Evolutionary conservation across 179 eudicot genomes (phyloP), one percentile per base, ranked within the genome.

Genomic region (Vitellaria paradoxa): DNA sequence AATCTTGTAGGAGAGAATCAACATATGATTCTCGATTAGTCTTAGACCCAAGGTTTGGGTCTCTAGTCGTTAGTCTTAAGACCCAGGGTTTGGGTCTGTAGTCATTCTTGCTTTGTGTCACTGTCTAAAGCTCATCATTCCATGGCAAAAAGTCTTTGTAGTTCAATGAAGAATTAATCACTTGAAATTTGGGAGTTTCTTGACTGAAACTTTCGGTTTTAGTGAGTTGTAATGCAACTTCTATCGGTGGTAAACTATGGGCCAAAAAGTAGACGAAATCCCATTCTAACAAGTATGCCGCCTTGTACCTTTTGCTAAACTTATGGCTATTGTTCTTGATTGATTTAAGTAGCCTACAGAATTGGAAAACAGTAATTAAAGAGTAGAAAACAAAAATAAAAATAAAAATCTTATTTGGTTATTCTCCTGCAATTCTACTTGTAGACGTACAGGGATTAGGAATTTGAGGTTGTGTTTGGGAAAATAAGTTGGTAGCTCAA

Each of bases 21-120:
- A 79, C 65, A 74, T 74, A 74, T 79, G 82, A 68, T 79, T 79
- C 82, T 63, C 47, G 40, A 62, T 12, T 42, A 40, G 77, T 74
- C 57, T 61, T 2, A 37, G 68, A 62, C 59, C 77, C 23, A 12
- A 23, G 69, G 55, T 20, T 72, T 11, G 75, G 65, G 65, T 56
- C 74, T 71, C 5, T 13, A 14, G 57, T 46, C n/a, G 23, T 61
- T 45, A n/a, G n/a, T n/a, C n/a, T n/a, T n/a, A n/a, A n/a, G 68
- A 61, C 57, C 77, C 21, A 10, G 45, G 69, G 56, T 21, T 72
- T 12, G 76, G 65, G 65, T 57, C 75, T 71, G 7, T 14, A 15
- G 59, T 23, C 20, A 47, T 62, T 46, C 45, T 61, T 62, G 50
- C 37, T 45, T 47, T 47, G 15, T 62, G 42, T 61, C 52, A 23